A percentile compares a stretch with the other conserved stretches of the same genome.
Conservation (phyloP, 2,329 filamentous ascomycete species). For the Leptosphaerulina australis region DNA sequence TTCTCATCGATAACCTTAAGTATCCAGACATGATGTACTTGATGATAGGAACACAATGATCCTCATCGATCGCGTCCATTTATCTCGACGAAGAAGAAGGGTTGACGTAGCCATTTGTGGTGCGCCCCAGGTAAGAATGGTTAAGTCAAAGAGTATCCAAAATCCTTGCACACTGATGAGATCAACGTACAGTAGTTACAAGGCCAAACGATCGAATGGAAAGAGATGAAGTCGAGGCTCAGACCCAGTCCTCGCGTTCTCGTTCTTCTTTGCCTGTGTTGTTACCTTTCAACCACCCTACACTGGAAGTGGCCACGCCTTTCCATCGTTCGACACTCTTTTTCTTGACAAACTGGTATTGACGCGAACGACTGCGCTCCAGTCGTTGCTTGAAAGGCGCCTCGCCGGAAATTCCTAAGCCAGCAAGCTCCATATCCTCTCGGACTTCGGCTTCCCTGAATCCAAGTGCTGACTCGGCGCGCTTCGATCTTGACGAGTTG, state of each 20-base stretch:
- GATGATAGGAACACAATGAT: too few relatives aligned
- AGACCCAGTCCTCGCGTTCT: conserved; percentile 38
- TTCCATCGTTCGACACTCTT: conserved; percentile 44
- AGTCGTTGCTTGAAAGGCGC: conserved; percentile 40
- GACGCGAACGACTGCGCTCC: conserved; percentile 40
- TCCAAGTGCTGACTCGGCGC: conserved; percentile 36
- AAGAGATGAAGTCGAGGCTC: conserved; percentile 5
- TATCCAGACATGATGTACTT: too few relatives aligned
- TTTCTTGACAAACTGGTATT: conserved; percentile 44
- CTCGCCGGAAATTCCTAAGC: conserved; percentile 31
- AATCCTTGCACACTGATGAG: neutral
- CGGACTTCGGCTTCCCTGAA: conserved; percentile 48
- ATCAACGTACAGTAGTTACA: neutral
- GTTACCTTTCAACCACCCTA: conserved; percentile 46
- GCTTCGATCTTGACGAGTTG: conserved; percentile 31
- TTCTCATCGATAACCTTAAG: neutral
- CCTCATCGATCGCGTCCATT: neutral
- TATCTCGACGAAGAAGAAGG: neutral
- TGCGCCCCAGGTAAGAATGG: neutral
- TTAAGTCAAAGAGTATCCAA: neutral
- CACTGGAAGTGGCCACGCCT: conserved; percentile 41
- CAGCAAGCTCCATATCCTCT: conserved; percentile 45
- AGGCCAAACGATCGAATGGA: neutral
- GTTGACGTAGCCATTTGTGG: neutral
- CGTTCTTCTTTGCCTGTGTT: conserved; percentile 34